Conservation (phyloP, 2,329 filamentous ascomycete species). For the Alternaria triticina region DNA sequence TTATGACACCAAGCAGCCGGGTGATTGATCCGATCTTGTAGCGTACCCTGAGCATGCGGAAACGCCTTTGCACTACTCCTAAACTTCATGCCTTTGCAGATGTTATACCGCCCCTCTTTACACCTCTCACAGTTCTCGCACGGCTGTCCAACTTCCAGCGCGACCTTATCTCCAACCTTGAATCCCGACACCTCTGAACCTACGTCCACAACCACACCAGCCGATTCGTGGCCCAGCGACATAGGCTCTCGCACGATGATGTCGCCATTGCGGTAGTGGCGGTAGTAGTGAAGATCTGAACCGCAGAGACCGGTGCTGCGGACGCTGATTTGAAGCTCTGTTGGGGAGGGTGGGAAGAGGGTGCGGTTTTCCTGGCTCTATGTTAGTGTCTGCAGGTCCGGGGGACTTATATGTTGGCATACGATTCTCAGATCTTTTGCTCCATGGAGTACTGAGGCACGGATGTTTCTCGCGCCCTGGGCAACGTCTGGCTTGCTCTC, state of each 20-base stretch:
- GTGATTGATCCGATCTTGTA: conserved; percentile 68
- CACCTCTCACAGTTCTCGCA: conserved; percentile 70
- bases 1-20: conserved; percentile 66
- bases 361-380: conserved; percentile 59
- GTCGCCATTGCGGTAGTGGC: conserved; percentile 84
- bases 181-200: conserved; percentile 70
- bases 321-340: conserved; percentile 69
- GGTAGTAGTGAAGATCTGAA: conserved; percentile 83
- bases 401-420: conserved; percentile 26
- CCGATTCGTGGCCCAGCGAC: conserved; percentile 79
- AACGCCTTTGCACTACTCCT: conserved; percentile 65
- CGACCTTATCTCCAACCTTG: conserved; percentile 78
- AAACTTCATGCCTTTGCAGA: conserved; percentile 65
- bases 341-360: conserved; percentile 54
- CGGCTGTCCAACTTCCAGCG: conserved; percentile 89
- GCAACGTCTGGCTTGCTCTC: conserved; percentile 25
- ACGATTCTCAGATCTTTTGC: conserved; percentile 67
- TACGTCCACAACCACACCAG: conserved; percentile 76
- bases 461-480: conserved; percentile 48
- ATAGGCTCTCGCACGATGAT: conserved; percentile 83
- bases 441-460: conserved; percentile 64
- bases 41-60: conserved; percentile 68
- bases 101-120: conserved; percentile 65
- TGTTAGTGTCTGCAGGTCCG: neutral
- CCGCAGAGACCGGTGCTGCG: conserved; percentile 73